A percentile compares a stretch with the other conserved stretches of the same genome.
phyloP scores from a whole-genome alignment of 257 asterid species.

The Solanum clarkiae region DNA sequence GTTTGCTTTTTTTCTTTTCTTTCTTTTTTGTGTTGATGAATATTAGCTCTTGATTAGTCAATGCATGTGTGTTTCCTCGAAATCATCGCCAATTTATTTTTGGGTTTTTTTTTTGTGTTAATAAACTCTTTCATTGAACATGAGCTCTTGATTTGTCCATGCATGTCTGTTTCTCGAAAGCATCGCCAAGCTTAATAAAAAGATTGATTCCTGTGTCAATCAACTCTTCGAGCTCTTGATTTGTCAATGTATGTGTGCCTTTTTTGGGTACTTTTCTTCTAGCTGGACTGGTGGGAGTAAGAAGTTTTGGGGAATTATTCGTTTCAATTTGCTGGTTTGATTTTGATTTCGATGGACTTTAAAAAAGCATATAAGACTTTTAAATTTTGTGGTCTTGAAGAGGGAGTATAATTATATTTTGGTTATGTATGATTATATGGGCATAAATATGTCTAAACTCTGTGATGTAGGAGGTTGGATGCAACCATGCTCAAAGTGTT shows the following conservation, averaged over 20 bases:
- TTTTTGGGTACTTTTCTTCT: background rate
- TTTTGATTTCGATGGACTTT: background rate
- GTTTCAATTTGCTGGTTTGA: background rate
- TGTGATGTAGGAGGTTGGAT: slow-evolving; percentile 68
- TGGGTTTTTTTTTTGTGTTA: background rate
- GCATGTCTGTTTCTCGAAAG: background rate
- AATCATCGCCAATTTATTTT: background rate
- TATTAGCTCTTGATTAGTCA: no score
- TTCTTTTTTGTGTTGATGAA: background rate
- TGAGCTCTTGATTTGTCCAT: slow-evolving; percentile 3
- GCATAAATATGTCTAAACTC: background rate
- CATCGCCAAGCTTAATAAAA: background rate
- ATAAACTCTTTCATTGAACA: background rate
- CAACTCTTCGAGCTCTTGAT: background rate
- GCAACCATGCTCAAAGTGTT: slow-evolving; percentile 92
- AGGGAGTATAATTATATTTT: background rate
- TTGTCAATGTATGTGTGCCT: slow-evolving; percentile 5
- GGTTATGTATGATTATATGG: background rate
- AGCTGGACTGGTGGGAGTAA: background rate
- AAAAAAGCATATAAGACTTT: background rate
- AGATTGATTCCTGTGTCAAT: background rate
- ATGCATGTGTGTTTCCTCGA: background rate
- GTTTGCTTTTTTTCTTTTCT: slow-evolving; percentile 9
- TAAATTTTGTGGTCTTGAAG: background rate
- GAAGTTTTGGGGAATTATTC: background rate